Percentiles rank a stretch among this genome's conserved stretches.
Evolutionary conservation across 116 monocot genomes (phyloP).

Genomic region (Cymodocea nodosa): DNA sequence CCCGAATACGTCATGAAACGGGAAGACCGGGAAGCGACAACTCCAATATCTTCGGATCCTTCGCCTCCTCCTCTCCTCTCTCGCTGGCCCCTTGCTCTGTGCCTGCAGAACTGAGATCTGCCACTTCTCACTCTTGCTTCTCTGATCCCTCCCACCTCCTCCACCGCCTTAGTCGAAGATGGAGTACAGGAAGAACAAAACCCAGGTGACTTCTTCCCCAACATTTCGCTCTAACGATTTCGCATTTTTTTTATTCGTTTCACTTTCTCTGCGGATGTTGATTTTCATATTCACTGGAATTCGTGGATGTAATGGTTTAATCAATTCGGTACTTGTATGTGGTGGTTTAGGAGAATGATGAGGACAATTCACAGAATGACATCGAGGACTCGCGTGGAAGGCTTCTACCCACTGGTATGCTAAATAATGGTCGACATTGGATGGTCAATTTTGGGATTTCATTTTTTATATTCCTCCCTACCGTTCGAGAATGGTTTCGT

Average conservation of each 20-base stretch:
- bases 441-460: no score
- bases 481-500: background rate
- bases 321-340: background rate
- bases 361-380: slow-evolving; percentile 4
- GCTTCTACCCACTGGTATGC: slow-evolving; percentile 1
- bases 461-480: background rate
- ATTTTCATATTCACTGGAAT: background rate
- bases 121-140: background rate
- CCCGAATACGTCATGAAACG: no score
- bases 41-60: no score
- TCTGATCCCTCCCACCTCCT: background rate
- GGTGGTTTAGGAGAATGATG: slow-evolving; percentile 9
- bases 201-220: background rate
- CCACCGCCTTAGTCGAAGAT: background rate
- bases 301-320: background rate
- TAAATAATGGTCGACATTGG: background rate
- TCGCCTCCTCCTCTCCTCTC: no score
- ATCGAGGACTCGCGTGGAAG: slow-evolving; percentile 5
- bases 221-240: background rate
- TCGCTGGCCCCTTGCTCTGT: no score
- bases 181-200: background rate
- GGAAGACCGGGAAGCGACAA: no score
- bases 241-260: background rate
- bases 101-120: no score
- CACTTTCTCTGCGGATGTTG: background rate